A percentile compares a stretch with the other conserved stretches of the same genome.
Evolutionary conservation across 2,329 filamentous ascomycete species (phyloP).

Genomic region (Sclerotinia borealis): DNA sequence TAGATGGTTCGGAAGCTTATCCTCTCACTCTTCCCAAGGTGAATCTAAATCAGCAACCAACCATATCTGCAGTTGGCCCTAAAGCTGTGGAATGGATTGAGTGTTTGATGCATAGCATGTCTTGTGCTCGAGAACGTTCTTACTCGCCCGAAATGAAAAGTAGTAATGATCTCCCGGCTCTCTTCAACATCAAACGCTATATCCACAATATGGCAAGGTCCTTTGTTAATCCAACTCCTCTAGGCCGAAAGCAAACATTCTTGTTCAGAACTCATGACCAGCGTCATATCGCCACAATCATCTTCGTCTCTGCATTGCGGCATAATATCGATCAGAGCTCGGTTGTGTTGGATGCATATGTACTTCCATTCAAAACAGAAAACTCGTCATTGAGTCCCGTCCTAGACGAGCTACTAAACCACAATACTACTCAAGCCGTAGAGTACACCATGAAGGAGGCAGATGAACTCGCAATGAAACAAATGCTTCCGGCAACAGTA

Average conservation of each 20-base stretch:
- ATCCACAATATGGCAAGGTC: not conserved
- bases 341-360: conserved; percentile 15
- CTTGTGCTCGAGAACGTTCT: not conserved
- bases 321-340: conserved; percentile 14
- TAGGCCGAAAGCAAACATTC: not conserved
- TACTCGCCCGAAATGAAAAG: not conserved
- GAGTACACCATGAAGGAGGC: not conserved
- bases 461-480: conserved; percentile 10
- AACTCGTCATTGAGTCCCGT: not conserved
- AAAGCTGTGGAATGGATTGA: not conserved
- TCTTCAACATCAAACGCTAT: not conserved
- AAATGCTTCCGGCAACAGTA: conserved; percentile 8
- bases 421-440: not conserved
- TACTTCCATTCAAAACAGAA: not conserved
- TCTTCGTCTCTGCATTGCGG: conserved; percentile 1
- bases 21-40: not conserved
- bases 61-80: not conserved
- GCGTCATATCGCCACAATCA: not conserved
- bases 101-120: not conserved
- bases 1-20: not conserved
- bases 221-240: not conserved
- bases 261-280: not conserved
- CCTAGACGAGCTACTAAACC: not conserved
- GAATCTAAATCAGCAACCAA: not conserved
- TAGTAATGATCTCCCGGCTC: not conserved